Conservation (phyloP, 345 rosid species). For the Lepidium africanum region DNA sequence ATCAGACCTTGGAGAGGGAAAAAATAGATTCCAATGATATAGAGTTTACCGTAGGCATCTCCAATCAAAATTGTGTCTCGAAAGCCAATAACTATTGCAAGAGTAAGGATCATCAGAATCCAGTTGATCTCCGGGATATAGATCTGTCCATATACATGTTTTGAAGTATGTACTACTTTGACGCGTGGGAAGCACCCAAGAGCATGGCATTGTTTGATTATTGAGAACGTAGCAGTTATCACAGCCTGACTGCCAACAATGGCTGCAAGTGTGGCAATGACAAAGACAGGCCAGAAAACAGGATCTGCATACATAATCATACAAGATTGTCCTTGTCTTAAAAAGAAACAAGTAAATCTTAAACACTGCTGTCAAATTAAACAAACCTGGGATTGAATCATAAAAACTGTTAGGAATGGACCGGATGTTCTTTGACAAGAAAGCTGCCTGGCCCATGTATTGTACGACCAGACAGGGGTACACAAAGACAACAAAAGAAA, state of each 20-base stretch:
- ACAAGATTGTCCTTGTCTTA: conserved; percentile 7
- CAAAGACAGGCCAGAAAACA: conserved; percentile 84
- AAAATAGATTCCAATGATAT: background rate
- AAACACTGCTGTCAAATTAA: background rate
- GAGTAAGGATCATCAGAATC: conserved; percentile 91
- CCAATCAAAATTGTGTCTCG: conserved; percentile 70
- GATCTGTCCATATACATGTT: conserved; percentile 78
- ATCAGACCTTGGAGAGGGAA: conserved; percentile 13
- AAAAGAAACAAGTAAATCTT: background rate
- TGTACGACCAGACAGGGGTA: conserved; percentile 95
- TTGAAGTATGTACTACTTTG: conserved; percentile 87
- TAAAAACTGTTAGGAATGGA: conserved; percentile 52
- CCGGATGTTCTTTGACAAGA: conserved; percentile 55
- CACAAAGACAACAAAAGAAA: conserved; percentile 61
- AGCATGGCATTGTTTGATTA: conserved; percentile 86
- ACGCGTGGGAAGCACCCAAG: conserved; percentile 97
- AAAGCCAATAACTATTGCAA: conserved; percentile 72
- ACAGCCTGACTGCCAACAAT: conserved; percentile 87
- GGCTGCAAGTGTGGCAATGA: conserved; percentile 89
- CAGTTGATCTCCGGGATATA: conserved; percentile 96
- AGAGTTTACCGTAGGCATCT: conserved; percentile 79
- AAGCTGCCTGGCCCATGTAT: conserved; percentile 99
- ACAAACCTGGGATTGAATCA: conserved; percentile 74
- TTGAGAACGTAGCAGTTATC: conserved; percentile 85
- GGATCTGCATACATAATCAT: conserved; percentile 39